Conservation (phyloP, 1,284 basidiomycete genomes). For the Austroboletus olivaceoglutinosus region DNA sequence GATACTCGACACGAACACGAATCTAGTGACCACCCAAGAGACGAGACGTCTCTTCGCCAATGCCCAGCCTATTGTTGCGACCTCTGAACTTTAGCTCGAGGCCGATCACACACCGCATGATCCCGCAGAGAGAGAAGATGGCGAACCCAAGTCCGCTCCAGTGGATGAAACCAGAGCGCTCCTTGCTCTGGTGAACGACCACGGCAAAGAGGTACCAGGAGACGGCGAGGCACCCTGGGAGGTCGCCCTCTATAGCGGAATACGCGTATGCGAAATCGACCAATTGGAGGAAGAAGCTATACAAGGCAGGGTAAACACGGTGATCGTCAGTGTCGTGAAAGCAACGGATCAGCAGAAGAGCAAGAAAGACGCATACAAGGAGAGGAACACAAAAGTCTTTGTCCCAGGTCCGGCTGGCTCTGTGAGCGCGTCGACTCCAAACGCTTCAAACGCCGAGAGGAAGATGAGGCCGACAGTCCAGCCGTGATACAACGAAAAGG, state of each 20-base stretch:
- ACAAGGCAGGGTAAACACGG: no score
- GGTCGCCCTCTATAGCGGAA: conserved; percentile 85
- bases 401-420: conserved; percentile 81
- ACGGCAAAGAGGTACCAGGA: conserved; percentile 84
- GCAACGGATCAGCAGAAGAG: neutral
- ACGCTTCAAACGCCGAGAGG: conserved; percentile 87
- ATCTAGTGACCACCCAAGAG: conserved; percentile 25
- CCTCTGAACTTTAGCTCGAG: conserved; percentile 39
- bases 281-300: conserved; percentile 85
- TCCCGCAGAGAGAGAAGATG: conserved; percentile 82
- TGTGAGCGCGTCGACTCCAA: conserved; percentile 74
- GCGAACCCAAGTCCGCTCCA: conserved; percentile 87
- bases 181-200: conserved; percentile 65
- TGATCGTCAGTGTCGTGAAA: no score
- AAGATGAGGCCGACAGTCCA: conserved; percentile 91
- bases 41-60: conserved; percentile 34
- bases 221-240: conserved; percentile 85
- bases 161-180: conserved; percentile 70
- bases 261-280: conserved; percentile 90
- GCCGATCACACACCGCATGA: conserved; percentile 71
- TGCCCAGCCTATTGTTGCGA: conserved; percentile 33
- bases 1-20: neutral
- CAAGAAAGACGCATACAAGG: conserved; percentile 46
- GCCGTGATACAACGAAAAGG: conserved; percentile 92
- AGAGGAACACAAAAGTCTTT: conserved; percentile 87